phyloP scores from a whole-genome alignment of 2,329 filamentous ascomycete genomes.

The Fusarium multiceps region DNA sequence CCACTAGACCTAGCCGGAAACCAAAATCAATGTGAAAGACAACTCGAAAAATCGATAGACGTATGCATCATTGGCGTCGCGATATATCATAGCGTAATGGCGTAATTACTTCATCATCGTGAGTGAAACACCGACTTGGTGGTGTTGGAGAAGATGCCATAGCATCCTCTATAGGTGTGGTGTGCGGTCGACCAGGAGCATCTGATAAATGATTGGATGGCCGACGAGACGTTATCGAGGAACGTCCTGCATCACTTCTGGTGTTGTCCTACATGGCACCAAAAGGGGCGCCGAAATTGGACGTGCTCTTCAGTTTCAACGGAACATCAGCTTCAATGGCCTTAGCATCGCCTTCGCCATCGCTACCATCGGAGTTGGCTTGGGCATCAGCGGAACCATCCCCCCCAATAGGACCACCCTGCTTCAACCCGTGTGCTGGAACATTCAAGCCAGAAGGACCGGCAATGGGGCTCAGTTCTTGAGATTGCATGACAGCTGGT shows the following conservation, averaged over 20 bases:
- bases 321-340: conserved; percentile 57
- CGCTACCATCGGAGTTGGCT: conserved; percentile 41
- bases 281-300: conserved; percentile 62
- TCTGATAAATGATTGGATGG: conserved; percentile 4
- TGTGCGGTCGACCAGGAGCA: background rate
- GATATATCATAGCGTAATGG: conserved; percentile 21
- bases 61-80: background rate
- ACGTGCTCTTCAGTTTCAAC: conserved; percentile 58
- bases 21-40: conserved; percentile 22
- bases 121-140: background rate
- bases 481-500: conserved; percentile 56
- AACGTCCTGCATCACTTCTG: background rate
- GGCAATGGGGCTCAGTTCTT: conserved; percentile 37
- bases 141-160: background rate
- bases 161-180: conserved; percentile 10
- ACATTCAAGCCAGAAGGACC: conserved; percentile 31
- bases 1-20: conserved; percentile 18
- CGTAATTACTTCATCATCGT: conserved; percentile 33
- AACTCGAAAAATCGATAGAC: conserved; percentile 35
- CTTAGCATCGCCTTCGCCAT: conserved; percentile 42
- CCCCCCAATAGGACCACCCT: conserved; percentile 32
- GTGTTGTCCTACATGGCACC: conserved; percentile 48
- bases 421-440: conserved; percentile 11
- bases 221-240: background rate
- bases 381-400: conserved; percentile 41